A percentile compares a stretch with the other conserved stretches of the same genome.
phyloP scores from a whole-genome alignment of 1,284 basidiomycete genomes.

The Inonotus obliquus region DNA sequence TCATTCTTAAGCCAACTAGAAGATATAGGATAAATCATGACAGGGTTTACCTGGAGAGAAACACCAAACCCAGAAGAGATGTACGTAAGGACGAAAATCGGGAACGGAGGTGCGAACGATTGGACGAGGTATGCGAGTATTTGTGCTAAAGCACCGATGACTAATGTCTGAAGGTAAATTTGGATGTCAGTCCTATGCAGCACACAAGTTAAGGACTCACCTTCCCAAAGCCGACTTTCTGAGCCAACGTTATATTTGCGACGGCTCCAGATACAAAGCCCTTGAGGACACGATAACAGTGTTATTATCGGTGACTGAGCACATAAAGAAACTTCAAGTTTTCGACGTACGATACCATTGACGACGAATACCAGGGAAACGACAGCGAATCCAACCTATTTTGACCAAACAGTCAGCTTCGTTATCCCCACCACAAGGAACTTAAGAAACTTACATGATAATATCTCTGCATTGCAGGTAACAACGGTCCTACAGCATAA shows the following conservation, averaged over 20 bases:
- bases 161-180: background rate
- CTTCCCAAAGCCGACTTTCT: conserved; percentile 52
- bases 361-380: conserved; percentile 56
- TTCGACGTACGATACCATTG: conserved; percentile 41
- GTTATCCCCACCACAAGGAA: background rate
- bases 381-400: conserved; percentile 37
- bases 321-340: background rate
- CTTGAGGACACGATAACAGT: conserved; percentile 24
- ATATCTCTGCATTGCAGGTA: conserved; percentile 29
- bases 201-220: conserved; percentile 30
- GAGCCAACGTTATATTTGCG: conserved; percentile 45
- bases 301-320: background rate
- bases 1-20: background rate
- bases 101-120: conserved; percentile 36
- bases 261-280: conserved; percentile 44
- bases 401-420: background rate
- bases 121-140: conserved; percentile 33
- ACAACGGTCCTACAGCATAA: background rate
- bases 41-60: conserved; percentile 19
- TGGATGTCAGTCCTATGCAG: background rate
- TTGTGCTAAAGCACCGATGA: conserved; percentile 25
- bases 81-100: conserved; percentile 27
- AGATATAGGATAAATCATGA: background rate
- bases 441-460: conserved; percentile 37
- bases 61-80: conserved; percentile 19